phyloP scores from a whole-genome alignment of 371 early-diverging fungal genomes.

The Circinella umbellata region DNA sequence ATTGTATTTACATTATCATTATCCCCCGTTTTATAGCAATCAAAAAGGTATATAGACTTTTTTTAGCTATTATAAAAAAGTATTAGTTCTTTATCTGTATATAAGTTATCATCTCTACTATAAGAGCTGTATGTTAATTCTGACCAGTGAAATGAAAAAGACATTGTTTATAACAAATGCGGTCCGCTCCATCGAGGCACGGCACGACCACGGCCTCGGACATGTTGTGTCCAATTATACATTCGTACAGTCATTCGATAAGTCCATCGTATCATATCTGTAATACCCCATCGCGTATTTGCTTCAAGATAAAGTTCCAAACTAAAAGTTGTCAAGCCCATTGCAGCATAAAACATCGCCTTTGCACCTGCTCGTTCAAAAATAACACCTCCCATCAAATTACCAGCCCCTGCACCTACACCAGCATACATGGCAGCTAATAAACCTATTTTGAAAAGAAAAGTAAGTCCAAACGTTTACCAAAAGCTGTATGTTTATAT shows the following conservation, averaged over 20 bases:
- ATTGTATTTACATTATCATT: no score
- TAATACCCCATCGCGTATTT: conserved; percentile 50
- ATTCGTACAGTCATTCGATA: conserved; percentile 27
- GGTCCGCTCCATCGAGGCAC: conserved; percentile 58
- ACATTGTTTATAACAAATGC: conserved; percentile 32
- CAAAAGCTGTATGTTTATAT: not conserved
- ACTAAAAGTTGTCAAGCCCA: conserved; percentile 39
- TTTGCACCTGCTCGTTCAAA: conserved; percentile 49
- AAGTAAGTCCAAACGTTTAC: no score
- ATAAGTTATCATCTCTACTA: no score
- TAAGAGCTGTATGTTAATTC: no score
- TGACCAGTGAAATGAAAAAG: conserved; percentile 13
- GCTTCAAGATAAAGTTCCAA: conserved; percentile 52
- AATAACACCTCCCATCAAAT: conserved; percentile 50
- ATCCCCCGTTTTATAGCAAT: no score
- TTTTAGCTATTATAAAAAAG: no score
- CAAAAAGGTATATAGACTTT: no score
- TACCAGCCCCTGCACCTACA: conserved; percentile 53
- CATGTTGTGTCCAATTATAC: conserved; percentile 41
- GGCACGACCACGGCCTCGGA: conserved; percentile 44
- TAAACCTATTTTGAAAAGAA: conserved; percentile 25
- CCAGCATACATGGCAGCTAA: conserved; percentile 61
- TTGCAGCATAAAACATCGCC: conserved; percentile 54
- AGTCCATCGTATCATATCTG: conserved; percentile 36
- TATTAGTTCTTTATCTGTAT: no score